Conservation (phyloP, 2,329 filamentous ascomycete species). For the Penicillium sp. region DNA sequence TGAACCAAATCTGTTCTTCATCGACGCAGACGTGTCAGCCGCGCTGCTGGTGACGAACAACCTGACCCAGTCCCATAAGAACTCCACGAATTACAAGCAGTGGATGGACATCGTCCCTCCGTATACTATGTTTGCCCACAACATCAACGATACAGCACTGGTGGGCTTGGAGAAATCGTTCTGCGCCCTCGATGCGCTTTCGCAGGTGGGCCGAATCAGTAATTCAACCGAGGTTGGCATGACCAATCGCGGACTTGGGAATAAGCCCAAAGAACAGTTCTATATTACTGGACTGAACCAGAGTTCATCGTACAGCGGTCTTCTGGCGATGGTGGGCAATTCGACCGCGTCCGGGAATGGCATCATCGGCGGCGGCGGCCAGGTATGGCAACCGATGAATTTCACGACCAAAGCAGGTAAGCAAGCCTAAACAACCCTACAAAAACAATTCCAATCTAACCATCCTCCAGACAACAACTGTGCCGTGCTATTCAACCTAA, state of each 20-base stretch:
- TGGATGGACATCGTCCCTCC: slow-evolving; percentile 63
- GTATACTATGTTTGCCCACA: slow-evolving; percentile 75
- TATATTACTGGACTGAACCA: slow-evolving; percentile 73
- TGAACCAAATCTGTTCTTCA: slow-evolving; percentile 65
- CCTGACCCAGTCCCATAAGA: slow-evolving; percentile 51
- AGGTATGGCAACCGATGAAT: slow-evolving; percentile 68
- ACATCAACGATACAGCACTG: slow-evolving; percentile 59
- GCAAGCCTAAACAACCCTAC: slow-evolving; percentile 19
- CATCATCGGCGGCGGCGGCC: slow-evolving; percentile 69
- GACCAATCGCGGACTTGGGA: slow-evolving; percentile 65
- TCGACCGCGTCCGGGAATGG: slow-evolving; percentile 55
- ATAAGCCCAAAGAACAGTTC: slow-evolving; percentile 81
- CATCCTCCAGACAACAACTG: slow-evolving; percentile 69
- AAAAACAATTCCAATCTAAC: not conserved
- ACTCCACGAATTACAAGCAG: slow-evolving; percentile 51
- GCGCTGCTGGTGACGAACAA: slow-evolving; percentile 78
- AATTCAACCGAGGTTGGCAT: slow-evolving; percentile 63
- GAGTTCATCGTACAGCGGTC: slow-evolving; percentile 69
- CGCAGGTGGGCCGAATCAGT: slow-evolving; percentile 63
- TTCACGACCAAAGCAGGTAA: slow-evolving; percentile 78
- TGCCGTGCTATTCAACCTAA: slow-evolving; percentile 79
- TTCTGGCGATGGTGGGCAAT: slow-evolving; percentile 65
- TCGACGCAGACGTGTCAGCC: slow-evolving; percentile 79
- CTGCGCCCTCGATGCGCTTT: slow-evolving; percentile 71
- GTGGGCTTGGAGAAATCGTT: slow-evolving; percentile 74